phyloP scores from a whole-genome alignment of 768 basidiomycete genomes.

The Rhizopogon salebrosus region DNA sequence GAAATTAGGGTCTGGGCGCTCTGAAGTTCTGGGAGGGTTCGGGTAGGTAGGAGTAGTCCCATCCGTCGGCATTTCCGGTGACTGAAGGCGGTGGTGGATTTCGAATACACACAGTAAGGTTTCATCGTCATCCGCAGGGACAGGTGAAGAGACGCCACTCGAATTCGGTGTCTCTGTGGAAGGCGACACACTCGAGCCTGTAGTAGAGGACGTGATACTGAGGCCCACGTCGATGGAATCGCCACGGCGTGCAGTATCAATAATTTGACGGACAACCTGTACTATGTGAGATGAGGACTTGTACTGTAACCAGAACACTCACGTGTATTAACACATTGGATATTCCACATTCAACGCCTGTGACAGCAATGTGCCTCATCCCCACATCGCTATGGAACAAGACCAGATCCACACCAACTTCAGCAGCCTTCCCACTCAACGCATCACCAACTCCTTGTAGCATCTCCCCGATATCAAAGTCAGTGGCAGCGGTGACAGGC shows the following conservation, averaged over 20 bases:
- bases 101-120: conserved; percentile 55
- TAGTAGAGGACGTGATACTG: conserved; percentile 37
- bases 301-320: conserved; percentile 30
- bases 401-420: conserved; percentile 84
- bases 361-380: conserved; percentile 81
- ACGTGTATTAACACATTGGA: conserved; percentile 82
- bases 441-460: conserved; percentile 87
- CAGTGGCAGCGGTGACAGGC: conserved; percentile 32
- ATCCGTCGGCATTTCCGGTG: conserved; percentile 14
- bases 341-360: conserved; percentile 80
- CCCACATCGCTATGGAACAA: conserved; percentile 87
- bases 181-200: conserved; percentile 19
- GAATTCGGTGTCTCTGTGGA: conserved; percentile 14
- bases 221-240: conserved; percentile 88
- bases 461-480: conserved; percentile 91
- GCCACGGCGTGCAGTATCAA: conserved; percentile 60
- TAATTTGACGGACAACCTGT: conserved; percentile 81
- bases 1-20: conserved; percentile 37
- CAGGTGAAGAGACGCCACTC: conserved; percentile 20
- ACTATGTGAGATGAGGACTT: conserved; percentile 11
- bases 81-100: conserved; percentile 44
- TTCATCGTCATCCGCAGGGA: conserved; percentile 23
- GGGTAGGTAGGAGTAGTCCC: conserved; percentile 3
- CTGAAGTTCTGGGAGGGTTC: conserved; percentile 4
- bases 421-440: conserved; percentile 76